Conservation (phyloP, 225 moss, liverwort and hornwort genomes). For the Antitrichia curtipendula region DNA sequence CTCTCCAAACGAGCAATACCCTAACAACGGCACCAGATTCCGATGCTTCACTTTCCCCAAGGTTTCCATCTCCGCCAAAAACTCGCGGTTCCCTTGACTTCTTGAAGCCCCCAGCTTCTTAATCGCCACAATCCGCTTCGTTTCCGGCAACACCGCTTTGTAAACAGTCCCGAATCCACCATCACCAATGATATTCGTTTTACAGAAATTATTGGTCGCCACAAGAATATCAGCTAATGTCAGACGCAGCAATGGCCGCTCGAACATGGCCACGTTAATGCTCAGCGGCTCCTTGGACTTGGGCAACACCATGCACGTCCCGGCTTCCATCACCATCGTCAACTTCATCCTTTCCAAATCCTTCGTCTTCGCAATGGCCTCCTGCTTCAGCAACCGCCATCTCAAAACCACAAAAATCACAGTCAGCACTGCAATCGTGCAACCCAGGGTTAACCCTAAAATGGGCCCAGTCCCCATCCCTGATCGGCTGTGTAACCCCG, state of each 20-base stretch:
- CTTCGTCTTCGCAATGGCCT: slow-evolving; percentile 30
- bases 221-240: slow-evolving; percentile 67
- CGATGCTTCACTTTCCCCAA: slow-evolving; percentile 78
- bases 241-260: slow-evolving; percentile 59
- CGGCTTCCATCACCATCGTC: slow-evolving; percentile 51
- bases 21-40: slow-evolving; percentile 64
- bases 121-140: slow-evolving; percentile 58
- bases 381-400: slow-evolving; percentile 40
- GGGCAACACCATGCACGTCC: slow-evolving; percentile 34
- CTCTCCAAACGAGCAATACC: slow-evolving; percentile 70
- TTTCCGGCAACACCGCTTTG: slow-evolving; percentile 61
- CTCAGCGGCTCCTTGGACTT: slow-evolving; percentile 77
- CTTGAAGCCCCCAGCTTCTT: slow-evolving; percentile 72
- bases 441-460: slow-evolving; percentile 54
- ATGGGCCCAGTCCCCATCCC: slow-evolving; percentile 33
- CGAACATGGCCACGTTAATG: slow-evolving; percentile 84
- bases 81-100: slow-evolving; percentile 72
- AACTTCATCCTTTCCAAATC: slow-evolving; percentile 57
- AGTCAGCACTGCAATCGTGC: slow-evolving; percentile 37
- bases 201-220: slow-evolving; percentile 77
- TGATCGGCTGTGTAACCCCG: not conserved
- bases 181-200: slow-evolving; percentile 80
- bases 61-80: slow-evolving; percentile 83
- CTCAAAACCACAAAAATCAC: slow-evolving; percentile 31
- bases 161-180: slow-evolving; percentile 86